A percentile compares a stretch with the other conserved stretches of the same genome.
These are phyloP conservation scores for Umbellularia californica DNA, from an alignment of 164 flowering plant genomes.

Conservation along the genomic window DNA sequence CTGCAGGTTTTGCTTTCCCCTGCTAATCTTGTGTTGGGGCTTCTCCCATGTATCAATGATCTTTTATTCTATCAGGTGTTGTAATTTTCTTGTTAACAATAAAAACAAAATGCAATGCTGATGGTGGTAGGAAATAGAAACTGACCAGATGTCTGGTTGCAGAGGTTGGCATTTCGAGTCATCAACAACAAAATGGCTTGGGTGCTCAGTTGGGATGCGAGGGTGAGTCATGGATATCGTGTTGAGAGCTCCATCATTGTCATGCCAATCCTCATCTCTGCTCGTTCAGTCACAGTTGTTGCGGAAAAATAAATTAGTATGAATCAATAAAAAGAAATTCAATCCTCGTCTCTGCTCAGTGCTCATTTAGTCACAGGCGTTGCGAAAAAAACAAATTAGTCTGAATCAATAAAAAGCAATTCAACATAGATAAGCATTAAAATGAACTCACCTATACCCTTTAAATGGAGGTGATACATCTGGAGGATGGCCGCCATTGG, in stretches of 20 bases:
- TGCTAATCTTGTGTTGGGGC: too few species aligned
- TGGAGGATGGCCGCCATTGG: constrained; percentile 75
- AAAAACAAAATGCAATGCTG: background rate
- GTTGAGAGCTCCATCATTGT: constrained; percentile 97
- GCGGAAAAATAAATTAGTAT: background rate
- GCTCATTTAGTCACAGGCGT: too few species aligned
- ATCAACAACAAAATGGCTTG: constrained; percentile 51
- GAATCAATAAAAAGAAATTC: background rate
- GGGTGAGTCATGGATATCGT: constrained; percentile 98
- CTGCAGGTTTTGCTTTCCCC: too few species aligned
- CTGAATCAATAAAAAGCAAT: background rate
- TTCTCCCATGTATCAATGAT: too few species aligned
- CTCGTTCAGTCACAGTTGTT: background rate
- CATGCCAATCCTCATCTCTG: constrained; percentile 99
- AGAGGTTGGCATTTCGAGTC: constrained; percentile 78
- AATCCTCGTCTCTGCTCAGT: constrained; percentile 77
- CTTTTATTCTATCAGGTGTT: too few species aligned
- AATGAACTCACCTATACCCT: constrained; percentile 69
- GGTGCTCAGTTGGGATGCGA: constrained; percentile 87
- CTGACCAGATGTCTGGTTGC: constrained; percentile 85
- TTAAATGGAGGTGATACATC: constrained; percentile 82
- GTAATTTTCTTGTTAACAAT: too few species aligned
- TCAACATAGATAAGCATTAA: background rate
- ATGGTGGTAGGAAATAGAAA: background rate
- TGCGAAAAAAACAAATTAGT: background rate